These are phyloP conservation scores for Imleria badia DNA, from an alignment of 768 basidiomycete species.

Conservation along the genomic window DNA sequence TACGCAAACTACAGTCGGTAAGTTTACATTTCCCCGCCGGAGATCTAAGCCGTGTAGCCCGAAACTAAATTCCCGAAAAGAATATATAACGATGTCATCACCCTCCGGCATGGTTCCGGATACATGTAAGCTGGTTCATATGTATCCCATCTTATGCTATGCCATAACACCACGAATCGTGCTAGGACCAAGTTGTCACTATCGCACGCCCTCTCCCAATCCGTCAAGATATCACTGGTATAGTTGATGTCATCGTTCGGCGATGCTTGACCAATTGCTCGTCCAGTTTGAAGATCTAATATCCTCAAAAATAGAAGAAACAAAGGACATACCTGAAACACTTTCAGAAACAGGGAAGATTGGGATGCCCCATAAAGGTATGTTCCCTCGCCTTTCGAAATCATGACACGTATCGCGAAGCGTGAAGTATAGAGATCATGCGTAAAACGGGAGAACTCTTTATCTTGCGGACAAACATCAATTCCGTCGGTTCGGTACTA, in stretches of 20 bases:
- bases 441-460: constrained; percentile 95
- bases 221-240: constrained; percentile 94
- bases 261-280: neutral
- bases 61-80: constrained; percentile 38
- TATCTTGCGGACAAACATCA: constrained; percentile 90
- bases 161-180: constrained; percentile 5
- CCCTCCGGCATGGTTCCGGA: constrained; percentile 89
- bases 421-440: constrained; percentile 75
- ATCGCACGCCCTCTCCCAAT: constrained; percentile 93
- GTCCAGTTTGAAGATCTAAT: constrained; percentile 87
- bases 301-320: constrained; percentile 91
- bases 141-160: constrained; percentile 6
- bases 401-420: constrained; percentile 11
- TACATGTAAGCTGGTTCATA: constrained; percentile 70
- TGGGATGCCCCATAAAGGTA: constrained; percentile 82
- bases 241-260: constrained; percentile 16
- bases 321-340: constrained; percentile 92
- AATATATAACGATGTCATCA: constrained; percentile 98
- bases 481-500: constrained; percentile 93
- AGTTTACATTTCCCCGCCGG: constrained; percentile 20
- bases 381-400: constrained; percentile 6
- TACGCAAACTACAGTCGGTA: constrained; percentile 96
- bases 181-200: constrained; percentile 91
- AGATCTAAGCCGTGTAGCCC: constrained; percentile 22
- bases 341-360: constrained; percentile 96